Evolutionary conservation across 306 rosid species (phyloP).

Genomic region (Inga laurina): DNA sequence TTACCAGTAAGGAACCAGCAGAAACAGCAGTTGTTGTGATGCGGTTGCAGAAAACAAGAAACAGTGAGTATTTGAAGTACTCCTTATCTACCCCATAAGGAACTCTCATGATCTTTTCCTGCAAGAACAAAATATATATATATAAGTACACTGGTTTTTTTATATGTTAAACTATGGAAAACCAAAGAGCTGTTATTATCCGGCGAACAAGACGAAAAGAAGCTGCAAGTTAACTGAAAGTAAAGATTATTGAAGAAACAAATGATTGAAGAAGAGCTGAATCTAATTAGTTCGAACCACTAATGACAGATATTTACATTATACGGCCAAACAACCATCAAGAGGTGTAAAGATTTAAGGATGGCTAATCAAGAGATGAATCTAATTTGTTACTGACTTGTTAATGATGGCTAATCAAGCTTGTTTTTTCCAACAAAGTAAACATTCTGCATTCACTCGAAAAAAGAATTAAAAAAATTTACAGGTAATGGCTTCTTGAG

Average conservation of each 20-base stretch:
- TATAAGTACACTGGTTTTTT: neutral
- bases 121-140: slow-evolving; percentile 34
- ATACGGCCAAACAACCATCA: slow-evolving; percentile 23
- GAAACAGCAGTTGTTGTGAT: slow-evolving; percentile 89
- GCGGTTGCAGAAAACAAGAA: slow-evolving; percentile 96
- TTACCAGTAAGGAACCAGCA: slow-evolving; percentile 78
- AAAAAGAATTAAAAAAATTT: neutral
- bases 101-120: slow-evolving; percentile 98
- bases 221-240: neutral
- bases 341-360: neutral
- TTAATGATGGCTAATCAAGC: slow-evolving; percentile 5
- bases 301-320: neutral
- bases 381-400: neutral
- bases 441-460: neutral
- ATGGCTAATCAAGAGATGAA: too few relatives aligned
- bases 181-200: slow-evolving; percentile 19
- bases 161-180: slow-evolving; percentile 7
- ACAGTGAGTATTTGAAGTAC: slow-evolving; percentile 73
- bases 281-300: neutral
- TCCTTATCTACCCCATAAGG: slow-evolving; percentile 81
- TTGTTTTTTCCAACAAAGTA: neutral
- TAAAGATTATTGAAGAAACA: neutral
- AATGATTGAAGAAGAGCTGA: neutral
- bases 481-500: neutral
- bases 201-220: neutral